A percentile compares a stretch with the other conserved stretches of the same genome.
These are phyloP conservation scores for Chamaenerion angustifolium DNA, from an alignment of 345 rosid genomes.

Conservation along the genomic window DNA sequence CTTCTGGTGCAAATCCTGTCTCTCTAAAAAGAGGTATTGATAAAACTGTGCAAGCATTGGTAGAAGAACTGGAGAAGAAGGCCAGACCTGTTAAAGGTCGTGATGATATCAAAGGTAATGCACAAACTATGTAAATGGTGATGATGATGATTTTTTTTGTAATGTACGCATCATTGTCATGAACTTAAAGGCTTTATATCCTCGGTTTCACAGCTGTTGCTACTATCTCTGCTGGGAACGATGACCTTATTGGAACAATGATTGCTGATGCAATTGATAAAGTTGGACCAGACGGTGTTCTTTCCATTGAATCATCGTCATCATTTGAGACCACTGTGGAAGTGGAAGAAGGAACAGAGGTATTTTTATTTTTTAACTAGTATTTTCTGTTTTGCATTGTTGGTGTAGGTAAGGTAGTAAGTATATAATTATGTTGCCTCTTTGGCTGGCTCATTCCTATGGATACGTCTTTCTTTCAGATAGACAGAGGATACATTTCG, in stretches of 20 bases:
- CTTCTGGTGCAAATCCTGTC: slow-evolving; percentile 95
- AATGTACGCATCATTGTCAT: background rate
- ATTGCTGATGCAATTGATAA: slow-evolving; percentile 97
- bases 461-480: slow-evolving; percentile 22
- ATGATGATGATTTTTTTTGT: background rate
- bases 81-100: slow-evolving; percentile 81
- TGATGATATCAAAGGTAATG: slow-evolving; percentile 70
- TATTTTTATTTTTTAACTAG: slow-evolving; percentile 12
- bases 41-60: slow-evolving; percentile 63
- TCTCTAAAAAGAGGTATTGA: slow-evolving; percentile 82
- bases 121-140: background rate
- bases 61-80: slow-evolving; percentile 74
- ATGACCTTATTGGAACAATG: slow-evolving; percentile 88
- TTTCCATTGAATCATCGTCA: slow-evolving; percentile 95
- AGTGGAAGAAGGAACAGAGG: slow-evolving; percentile 99
- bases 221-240: slow-evolving; percentile 90
- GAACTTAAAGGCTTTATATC: background rate
- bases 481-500: slow-evolving; percentile 90
- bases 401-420: slow-evolving; percentile 1
- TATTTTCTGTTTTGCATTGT: background rate
- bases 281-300: slow-evolving; percentile 98
- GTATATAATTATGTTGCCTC: too few species aligned
- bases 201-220: slow-evolving; percentile 51
- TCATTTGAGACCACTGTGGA: slow-evolving; percentile 93
- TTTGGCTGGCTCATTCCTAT: slow-evolving; percentile 1